A percentile compares a stretch with the other conserved stretches of the same genome.
Conservation (phyloP, 768 basidiomycete species). For the Lactarius evosmus region DNA sequence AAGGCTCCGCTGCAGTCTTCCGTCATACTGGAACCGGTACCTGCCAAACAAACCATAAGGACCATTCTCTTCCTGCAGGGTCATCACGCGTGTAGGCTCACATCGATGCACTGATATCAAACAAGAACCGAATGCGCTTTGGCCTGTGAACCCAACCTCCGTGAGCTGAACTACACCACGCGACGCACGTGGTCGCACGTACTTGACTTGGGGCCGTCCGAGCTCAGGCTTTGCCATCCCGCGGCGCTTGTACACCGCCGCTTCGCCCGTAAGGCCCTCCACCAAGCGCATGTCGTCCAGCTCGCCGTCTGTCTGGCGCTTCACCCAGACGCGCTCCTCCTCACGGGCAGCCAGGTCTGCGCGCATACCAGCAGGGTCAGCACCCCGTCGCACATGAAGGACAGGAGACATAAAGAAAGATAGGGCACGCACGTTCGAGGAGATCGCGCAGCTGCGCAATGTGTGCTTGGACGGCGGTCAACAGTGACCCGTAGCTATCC, state of each 20-base stretch:
- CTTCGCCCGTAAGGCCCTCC: conserved; percentile 65
- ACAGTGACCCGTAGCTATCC: conserved; percentile 49
- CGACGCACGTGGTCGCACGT: conserved; percentile 8
- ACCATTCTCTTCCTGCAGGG: neutral
- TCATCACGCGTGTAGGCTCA: conserved; percentile 28
- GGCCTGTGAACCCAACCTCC: conserved; percentile 40
- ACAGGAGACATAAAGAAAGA: neutral
- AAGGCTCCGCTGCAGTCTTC: conserved; percentile 57
- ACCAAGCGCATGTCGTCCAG: conserved; percentile 63
- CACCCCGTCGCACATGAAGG: neutral
- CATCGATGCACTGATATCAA: conserved; percentile 71
- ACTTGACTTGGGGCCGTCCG: conserved; percentile 68
- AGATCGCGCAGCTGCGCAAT: conserved; percentile 58
- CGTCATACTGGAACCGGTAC: conserved; percentile 74
- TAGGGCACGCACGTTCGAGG: conserved; percentile 50
- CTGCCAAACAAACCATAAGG: conserved; percentile 32
- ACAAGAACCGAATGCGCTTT: conserved; percentile 65
- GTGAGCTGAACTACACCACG: neutral
- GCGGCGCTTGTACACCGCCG: conserved; percentile 66
- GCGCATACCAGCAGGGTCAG: neutral
- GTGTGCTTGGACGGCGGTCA: conserved; percentile 56
- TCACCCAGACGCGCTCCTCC: conserved; percentile 69
- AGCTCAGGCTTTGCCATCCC: conserved; percentile 68
- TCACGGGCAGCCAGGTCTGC: conserved; percentile 64
- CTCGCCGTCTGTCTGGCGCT: conserved; percentile 68